Conservation (phyloP, 2,329 filamentous ascomycete genomes). For the Clonostachys solani region DNA sequence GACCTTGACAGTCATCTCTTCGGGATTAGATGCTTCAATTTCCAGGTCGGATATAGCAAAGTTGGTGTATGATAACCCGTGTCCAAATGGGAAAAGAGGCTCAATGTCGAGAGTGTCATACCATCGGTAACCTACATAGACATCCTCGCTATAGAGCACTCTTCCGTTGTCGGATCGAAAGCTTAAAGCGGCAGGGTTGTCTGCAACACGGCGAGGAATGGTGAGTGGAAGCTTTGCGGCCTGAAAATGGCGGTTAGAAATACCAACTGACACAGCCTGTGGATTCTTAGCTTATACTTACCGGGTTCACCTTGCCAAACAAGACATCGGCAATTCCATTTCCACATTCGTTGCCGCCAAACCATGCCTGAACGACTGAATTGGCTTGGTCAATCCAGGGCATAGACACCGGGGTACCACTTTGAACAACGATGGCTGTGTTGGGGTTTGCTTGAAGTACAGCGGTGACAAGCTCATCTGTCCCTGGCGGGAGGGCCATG, state of each 20-base stretch:
- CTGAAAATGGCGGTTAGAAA: no score
- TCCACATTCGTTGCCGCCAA: constrained; percentile 9
- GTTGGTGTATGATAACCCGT: constrained; percentile 63
- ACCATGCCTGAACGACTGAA: constrained; percentile 35
- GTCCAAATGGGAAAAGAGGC: constrained; percentile 62
- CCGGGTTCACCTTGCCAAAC: constrained; percentile 7
- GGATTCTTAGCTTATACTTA: constrained; percentile 29
- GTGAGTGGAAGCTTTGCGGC: constrained; percentile 60
- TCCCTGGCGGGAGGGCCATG: constrained; percentile 70
- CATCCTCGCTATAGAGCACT: constrained; percentile 65
- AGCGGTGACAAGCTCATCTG: constrained; percentile 64
- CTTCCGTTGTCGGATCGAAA: constrained; percentile 58
- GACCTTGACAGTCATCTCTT: background rate
- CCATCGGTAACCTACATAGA: constrained; percentile 69
- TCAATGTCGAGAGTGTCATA: constrained; percentile 46
- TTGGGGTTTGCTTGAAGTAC: constrained; percentile 64
- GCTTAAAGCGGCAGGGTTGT: constrained; percentile 66
- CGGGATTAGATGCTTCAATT: constrained; percentile 32
- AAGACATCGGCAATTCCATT: constrained; percentile 12
- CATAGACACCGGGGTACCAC: constrained; percentile 71
- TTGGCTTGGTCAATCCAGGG: constrained; percentile 56
- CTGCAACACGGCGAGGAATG: constrained; percentile 56
- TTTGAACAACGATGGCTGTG: constrained; percentile 71
- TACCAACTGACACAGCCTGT: constrained; percentile 19
- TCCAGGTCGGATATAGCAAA: constrained; percentile 29